Base-by-base conservation (phyloP, 2,329 filamentous ascomycete genomes). In the Xylariaceae sp. region DNA sequence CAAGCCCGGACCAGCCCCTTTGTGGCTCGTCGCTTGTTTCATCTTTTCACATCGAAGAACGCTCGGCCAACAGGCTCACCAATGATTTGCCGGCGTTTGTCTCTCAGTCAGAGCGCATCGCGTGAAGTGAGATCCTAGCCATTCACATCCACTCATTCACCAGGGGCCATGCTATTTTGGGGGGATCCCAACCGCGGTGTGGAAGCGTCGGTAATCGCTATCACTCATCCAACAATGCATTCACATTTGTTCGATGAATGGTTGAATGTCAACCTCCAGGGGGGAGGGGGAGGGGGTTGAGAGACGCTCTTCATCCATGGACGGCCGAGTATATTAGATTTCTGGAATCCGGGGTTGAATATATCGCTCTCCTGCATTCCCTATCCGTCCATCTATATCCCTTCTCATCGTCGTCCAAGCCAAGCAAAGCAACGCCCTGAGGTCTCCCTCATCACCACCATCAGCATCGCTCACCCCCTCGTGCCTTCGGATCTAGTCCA, bases 1-100 rank as follows among this genome's bases (percentile, higher is more conserved):
- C 23, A 30, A 30, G 23, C 23, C 23, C 23, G 34, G 39, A 51
- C 55, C 37, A n/a, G 45, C 17, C 60, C 50, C 60, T 56, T 65
- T 60, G 65, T 67, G 64, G 64, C 65, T 62, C 61, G 63, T 67
- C 66, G 64, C 65, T 66, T 71, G 69, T 71, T 71, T 71, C 69
- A 71, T 66, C 60, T 70, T 61, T 64, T 48, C 23, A 34, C 49
- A 17, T 51, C 23, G 11, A 62, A 63, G 50, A 62, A 55, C 61
- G 61, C 23, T 5, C 23, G 60, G 58, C 56, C 57, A 56, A 65
- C 67, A 64, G 64, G 67, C 64, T 61, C 59, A 64, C 67, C 69
- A 70, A 68, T 69, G 64, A 62, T 61, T 58, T 53, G 61, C 56
- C 58, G 57, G 65, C 66, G 62, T 65, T 64, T 67, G 61, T 64